Evolutionary conservation across 2,329 filamentous ascomycete species (phyloP).

Genomic region (Ophiostoma fasciatum): DNA sequence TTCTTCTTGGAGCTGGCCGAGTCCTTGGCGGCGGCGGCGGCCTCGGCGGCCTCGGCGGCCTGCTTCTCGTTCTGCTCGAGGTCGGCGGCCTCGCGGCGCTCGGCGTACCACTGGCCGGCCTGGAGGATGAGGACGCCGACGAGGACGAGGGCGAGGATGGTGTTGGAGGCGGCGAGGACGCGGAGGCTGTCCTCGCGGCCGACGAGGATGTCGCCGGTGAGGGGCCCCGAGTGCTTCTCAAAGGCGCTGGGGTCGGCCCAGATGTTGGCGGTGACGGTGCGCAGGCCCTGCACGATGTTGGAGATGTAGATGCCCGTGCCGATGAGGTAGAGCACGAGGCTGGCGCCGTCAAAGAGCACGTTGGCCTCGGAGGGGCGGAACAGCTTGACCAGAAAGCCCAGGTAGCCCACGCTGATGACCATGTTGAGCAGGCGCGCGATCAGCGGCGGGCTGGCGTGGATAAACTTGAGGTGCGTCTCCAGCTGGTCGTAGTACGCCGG

Average conservation of each 20-base stretch:
- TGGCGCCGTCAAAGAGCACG: conserved; percentile 82
- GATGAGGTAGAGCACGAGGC: conserved; percentile 68
- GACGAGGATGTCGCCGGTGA: conserved; percentile 51
- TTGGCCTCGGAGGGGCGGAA: conserved; percentile 90
- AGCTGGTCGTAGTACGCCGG: conserved; percentile 66
- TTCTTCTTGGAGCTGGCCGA: conserved; percentile 12
- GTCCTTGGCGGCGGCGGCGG: conserved; percentile 9
- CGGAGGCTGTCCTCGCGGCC: conserved; percentile 78
- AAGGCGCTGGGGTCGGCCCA: conserved; percentile 33
- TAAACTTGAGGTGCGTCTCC: conserved; percentile 77
- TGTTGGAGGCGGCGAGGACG: conserved; percentile 88
- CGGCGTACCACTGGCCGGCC: conserved; percentile 96
- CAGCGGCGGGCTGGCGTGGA: conserved; percentile 81
- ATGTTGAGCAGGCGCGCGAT: conserved; percentile 92
- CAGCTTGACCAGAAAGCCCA: conserved; percentile 85
- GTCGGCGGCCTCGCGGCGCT: conserved; percentile 81
- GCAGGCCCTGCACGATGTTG: conserved; percentile 90
- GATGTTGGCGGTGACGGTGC: conserved; percentile 61
- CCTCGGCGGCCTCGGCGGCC: conserved; percentile 8
- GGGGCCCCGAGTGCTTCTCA: conserved; percentile 23
- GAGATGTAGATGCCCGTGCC: conserved; percentile 86
- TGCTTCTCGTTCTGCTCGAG: conserved; percentile 25
- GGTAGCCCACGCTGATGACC: conserved; percentile 71
- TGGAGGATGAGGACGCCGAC: conserved; percentile 86
- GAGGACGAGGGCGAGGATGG: conserved; percentile 82